Evolutionary conservation across 2,329 filamentous ascomycete genomes (phyloP).

Genomic region (Beauveria medogensis): DNA sequence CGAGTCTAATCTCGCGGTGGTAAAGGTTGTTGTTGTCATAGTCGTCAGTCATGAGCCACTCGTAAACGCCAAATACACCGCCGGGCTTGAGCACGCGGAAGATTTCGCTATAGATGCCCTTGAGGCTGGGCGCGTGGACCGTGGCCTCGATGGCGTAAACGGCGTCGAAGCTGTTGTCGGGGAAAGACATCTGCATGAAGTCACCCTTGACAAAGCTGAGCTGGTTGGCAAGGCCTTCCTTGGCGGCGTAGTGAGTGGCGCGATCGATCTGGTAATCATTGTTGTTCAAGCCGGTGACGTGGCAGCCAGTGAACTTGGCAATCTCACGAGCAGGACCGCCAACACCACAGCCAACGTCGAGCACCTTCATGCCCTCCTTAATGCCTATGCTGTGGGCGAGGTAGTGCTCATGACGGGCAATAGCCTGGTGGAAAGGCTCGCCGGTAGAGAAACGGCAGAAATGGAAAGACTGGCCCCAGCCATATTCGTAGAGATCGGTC

Average conservation of each 20-base stretch:
- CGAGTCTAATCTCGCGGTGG: constrained; percentile 79
- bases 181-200: constrained; percentile 76
- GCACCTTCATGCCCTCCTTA: constrained; percentile 76
- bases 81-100: constrained; percentile 91
- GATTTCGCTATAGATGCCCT: constrained; percentile 85
- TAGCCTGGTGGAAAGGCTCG: constrained; percentile 83
- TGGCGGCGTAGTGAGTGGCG: constrained; percentile 74
- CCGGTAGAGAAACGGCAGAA: constrained; percentile 88
- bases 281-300: constrained; percentile 70
- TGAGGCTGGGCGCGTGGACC: constrained; percentile 77
- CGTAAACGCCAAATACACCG: constrained; percentile 86
- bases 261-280: constrained; percentile 87
- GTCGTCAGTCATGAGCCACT: constrained; percentile 94
- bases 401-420: constrained; percentile 96
- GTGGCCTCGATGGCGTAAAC: constrained; percentile 95
- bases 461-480: constrained; percentile 94
- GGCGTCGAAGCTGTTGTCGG: constrained; percentile 80
- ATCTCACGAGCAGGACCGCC: constrained; percentile 94
- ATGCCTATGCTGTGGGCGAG: constrained; percentile 84
- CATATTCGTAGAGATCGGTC: constrained; percentile 95
- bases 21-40: constrained; percentile 79
- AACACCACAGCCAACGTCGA: constrained; percentile 95
- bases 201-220: constrained; percentile 87
- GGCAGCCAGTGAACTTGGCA: constrained; percentile 84
- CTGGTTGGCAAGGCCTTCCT: constrained; percentile 73